These are phyloP conservation scores for Russula emetica DNA, from an alignment of 768 basidiomycete genomes.

Conservation along the genomic window DNA sequence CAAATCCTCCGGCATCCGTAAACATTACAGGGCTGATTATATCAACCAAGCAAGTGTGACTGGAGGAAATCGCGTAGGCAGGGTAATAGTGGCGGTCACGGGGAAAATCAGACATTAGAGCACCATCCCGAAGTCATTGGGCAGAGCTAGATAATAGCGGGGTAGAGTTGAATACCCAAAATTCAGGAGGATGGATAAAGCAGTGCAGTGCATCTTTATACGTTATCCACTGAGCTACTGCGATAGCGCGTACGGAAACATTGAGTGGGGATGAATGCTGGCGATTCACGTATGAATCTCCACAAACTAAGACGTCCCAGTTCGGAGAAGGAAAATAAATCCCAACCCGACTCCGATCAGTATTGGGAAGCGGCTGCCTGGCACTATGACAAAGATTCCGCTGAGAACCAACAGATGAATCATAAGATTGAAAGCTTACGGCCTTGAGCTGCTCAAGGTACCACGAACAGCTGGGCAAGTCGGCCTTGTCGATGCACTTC, in stretches of 20 bases:
- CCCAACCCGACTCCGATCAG: constrained; percentile 5
- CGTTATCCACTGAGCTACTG: background rate
- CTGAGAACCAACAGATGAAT: background rate
- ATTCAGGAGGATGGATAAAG: background rate
- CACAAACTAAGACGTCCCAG: background rate
- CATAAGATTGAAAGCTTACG: constrained; percentile 44
- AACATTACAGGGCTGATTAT: background rate
- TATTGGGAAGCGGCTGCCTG: constrained; percentile 29
- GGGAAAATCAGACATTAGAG: too few relatives aligned
- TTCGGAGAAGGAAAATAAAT: background rate
- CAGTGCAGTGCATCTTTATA: background rate
- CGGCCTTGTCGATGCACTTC: constrained; percentile 76
- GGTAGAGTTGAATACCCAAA: background rate
- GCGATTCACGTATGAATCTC: constrained; percentile 1
- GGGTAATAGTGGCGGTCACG: too few relatives aligned
- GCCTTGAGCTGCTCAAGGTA: constrained; percentile 87
- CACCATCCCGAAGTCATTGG: background rate
- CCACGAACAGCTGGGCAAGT: constrained; percentile 75
- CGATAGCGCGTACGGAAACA: background rate
- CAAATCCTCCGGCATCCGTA: background rate
- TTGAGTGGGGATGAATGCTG: constrained; percentile 11
- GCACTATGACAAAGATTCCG: constrained; percentile 13
- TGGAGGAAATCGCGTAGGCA: background rate
- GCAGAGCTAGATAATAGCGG: background rate
- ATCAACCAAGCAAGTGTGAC: background rate